Base-by-base conservation (phyloP, 495 filamentous ascomycete genomes). In the Daldinia vernicosa region DNA sequence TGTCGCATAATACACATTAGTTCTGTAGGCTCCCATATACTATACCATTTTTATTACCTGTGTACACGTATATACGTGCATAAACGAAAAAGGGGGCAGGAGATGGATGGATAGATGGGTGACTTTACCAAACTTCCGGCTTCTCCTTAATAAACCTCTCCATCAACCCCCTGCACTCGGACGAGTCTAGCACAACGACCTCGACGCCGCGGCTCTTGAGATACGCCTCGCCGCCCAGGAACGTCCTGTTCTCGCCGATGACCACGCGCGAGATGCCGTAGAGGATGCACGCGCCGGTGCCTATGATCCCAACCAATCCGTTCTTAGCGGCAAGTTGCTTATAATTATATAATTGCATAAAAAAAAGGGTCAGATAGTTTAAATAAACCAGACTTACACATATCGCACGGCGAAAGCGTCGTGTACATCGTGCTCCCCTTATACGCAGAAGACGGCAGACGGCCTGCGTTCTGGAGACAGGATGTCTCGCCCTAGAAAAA, bases 341-440 rank as follows among this genome's bases (percentile, higher is more conserved):
- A 12, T 17, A 8, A 6, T 47, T 19, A 3, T 4, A 22, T 17
- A n/a, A n/a, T n/a, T n/a, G n/a, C n/a, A 56, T 9, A 11, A 15
- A 14, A 14, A 35, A 35, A 3, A 9, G 14, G 14, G 32, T 1
- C 6, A 19, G 19, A 8, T 1, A 35, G 28, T 6, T 40, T 32
- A 35, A n/a, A n/a, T 1, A 1, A n/a, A 8, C 3, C 19, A 22
- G 14, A 66, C 77, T 71, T 90, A 84, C 92, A 95, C 92, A 95
- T 95, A 76, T 94, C 90, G 76, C 93, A 97, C 0, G 92, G 93
- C 14, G 92, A 94, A 4, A 96, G 82, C 1, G 93, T 95, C 8
- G 92, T 95, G 79, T 92, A 95, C 90, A 95, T 93, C 4, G 93
- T 95, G 14, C 75, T 79, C 45, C 91, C 90, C 70, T 84, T 80